Conservation (phyloP, 345 rosid genomes). For the Salix arbutifolia region DNA sequence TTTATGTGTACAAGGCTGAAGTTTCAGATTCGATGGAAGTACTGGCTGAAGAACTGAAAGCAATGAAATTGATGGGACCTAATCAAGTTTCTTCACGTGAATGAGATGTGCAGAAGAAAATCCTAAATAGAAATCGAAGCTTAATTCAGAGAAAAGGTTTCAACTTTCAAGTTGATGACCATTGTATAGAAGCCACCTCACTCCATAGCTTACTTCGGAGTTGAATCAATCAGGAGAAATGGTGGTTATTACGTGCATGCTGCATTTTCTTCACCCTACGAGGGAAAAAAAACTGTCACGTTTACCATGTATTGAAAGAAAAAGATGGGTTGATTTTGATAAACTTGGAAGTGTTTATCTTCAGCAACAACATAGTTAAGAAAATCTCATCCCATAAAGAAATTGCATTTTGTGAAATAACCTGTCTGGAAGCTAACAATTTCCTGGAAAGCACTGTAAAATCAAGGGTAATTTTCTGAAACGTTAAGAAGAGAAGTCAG, state of each 20-base stretch:
- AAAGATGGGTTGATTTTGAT: background rate
- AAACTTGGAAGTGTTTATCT: background rate
- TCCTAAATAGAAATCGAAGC: background rate
- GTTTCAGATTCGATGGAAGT: constrained; percentile 51
- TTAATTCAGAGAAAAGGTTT: background rate
- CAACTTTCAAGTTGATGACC: background rate
- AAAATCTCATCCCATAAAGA: background rate
- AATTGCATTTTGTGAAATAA: background rate
- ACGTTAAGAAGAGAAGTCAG: background rate
- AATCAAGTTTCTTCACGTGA: background rate
- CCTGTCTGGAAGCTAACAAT: background rate
- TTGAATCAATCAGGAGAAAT: background rate
- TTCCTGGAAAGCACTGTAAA: background rate
- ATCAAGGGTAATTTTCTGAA: background rate
- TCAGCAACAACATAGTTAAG: background rate
- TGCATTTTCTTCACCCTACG: background rate
- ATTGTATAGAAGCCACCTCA: background rate
- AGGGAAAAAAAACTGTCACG: background rate
- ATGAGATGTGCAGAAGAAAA: background rate
- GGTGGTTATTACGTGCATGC: background rate
- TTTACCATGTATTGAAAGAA: background rate
- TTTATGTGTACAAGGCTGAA: constrained; percentile 67
- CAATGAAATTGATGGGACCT: constrained; percentile 12
- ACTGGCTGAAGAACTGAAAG: constrained; percentile 46
- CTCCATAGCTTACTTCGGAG: background rate